Evolutionary conservation across 2,329 filamentous ascomycete genomes (phyloP).

Genomic region (Exutisphaerella laricina): DNA sequence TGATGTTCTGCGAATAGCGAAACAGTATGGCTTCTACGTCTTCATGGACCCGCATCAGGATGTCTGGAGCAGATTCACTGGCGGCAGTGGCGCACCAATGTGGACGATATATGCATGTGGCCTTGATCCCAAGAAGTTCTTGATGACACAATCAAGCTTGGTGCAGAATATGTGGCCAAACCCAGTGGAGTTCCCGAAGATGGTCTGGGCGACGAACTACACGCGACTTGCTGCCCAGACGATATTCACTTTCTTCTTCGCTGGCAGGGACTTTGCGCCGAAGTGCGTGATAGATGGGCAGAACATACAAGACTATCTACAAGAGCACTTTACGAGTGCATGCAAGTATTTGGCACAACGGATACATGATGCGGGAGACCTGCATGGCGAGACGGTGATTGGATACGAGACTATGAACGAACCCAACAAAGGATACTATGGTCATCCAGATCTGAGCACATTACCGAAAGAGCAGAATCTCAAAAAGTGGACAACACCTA

Average conservation of each 20-base stretch:
- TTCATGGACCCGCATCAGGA: slow-evolving; percentile 99
- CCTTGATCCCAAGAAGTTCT: slow-evolving; percentile 78
- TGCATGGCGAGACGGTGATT: slow-evolving; percentile 80
- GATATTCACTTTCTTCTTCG: slow-evolving; percentile 93
- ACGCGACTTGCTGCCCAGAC: slow-evolving; percentile 78
- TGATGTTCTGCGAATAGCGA: slow-evolving; percentile 73
- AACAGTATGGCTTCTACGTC: slow-evolving; percentile 86
- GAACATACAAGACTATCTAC: slow-evolving; percentile 95
- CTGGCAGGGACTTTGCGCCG: slow-evolving; percentile 82
- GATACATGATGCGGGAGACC: slow-evolving; percentile 82
- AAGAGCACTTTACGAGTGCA: slow-evolving; percentile 76
- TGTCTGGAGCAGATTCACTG: slow-evolving; percentile 93
- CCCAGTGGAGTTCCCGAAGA: slow-evolving; percentile 84
- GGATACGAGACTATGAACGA: slow-evolving; percentile 98
- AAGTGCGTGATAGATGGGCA: slow-evolving; percentile 91
- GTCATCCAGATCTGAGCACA: slow-evolving; percentile 71
- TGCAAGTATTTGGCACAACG: slow-evolving; percentile 73
- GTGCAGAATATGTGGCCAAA: slow-evolving; percentile 92
- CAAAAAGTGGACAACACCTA: slow-evolving; percentile 88
- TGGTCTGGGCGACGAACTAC: slow-evolving; percentile 99
- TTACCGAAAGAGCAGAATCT: slow-evolving; percentile 84
- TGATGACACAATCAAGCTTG: slow-evolving; percentile 80
- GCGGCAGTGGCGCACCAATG: slow-evolving; percentile 91
- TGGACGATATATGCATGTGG: slow-evolving; percentile 97
- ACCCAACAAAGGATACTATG: slow-evolving; percentile 81